Evolutionary conservation across 352 stramenopile genomes (phyloP), one percentile per base, ranked within the genome.

Genomic region (Phytophthora parvispora): DNA sequence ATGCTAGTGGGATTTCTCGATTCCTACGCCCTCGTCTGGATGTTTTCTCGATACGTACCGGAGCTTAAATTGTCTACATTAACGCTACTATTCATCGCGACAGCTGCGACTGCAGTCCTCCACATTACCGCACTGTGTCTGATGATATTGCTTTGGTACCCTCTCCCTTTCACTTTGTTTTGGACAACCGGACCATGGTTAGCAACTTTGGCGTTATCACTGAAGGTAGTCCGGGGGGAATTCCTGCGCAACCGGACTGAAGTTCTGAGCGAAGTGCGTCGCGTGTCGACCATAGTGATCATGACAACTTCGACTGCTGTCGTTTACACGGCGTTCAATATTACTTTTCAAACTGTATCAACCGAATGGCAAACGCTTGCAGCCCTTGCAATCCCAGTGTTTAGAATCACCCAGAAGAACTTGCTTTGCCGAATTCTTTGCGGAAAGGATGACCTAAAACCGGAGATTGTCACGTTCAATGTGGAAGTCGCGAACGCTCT

Each of bases 401-500:
- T 69, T 24, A 69, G 53, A 15, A 48, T 69, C 13, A 49, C 25
- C 1, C 42, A 60, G 27, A 69, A 55, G 45, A 73, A 73, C 9
- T 15, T 69, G 16, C 25, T 69, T 20, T 64, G 43, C 22, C 59
- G 43, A 43, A 38, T 49, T 50, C 52, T 73, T 9, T 15, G 42
- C 9, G 65, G 60, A 2, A 74, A 64, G 49, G 47, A 75, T 10
- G 74, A 84, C 47, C 8, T 67, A 24, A 82, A 79, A 29, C 66
- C 78, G 1, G 66, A 87, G 48, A 59, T 75, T 10, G 64, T 87
- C 18, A 62, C 84, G 2, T 83, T 89, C 55, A 80, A 77, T 25
- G 69, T 83, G 40, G 76, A 87, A 34, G 58, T 89, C 32, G 84
- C 80, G 48, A 76, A 84, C 42, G 50, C 81, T 12, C 52, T 89